phyloP scores from a whole-genome alignment of 2,329 filamentous ascomycete species.

The Tolypocladium amazonense region DNA sequence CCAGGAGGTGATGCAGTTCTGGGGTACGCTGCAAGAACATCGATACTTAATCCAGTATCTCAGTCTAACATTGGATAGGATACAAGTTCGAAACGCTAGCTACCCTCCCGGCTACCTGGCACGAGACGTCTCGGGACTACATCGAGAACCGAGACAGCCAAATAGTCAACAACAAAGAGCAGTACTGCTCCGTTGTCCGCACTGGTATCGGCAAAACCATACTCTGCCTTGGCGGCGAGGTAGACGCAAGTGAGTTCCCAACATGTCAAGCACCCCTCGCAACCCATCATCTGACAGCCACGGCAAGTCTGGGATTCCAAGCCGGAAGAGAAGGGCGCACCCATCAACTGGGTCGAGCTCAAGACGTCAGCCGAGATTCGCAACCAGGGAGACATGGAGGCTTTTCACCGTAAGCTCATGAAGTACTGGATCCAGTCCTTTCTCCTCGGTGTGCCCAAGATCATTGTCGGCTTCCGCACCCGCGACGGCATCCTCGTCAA shows the following conservation, averaged over 20 bases:
- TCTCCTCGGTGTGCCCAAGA: slow-evolving; percentile 80
- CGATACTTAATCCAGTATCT: not conserved
- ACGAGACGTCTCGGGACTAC: slow-evolving; percentile 57
- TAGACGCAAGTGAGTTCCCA: slow-evolving; percentile 60
- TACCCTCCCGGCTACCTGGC: slow-evolving; percentile 66
- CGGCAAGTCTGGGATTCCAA: slow-evolving; percentile 70
- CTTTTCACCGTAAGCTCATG: slow-evolving; percentile 81
- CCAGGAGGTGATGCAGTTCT: slow-evolving; percentile 80
- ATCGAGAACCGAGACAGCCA: slow-evolving; percentile 68
- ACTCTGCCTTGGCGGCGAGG: slow-evolving; percentile 82
- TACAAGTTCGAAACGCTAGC: slow-evolving; percentile 94
- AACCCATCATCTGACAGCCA: not conserved
- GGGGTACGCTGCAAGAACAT: slow-evolving; percentile 47
- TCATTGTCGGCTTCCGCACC: slow-evolving; percentile 81
- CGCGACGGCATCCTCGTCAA: slow-evolving; percentile 58
- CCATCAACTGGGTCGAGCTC: slow-evolving; percentile 87
- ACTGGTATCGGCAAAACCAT: slow-evolving; percentile 71
- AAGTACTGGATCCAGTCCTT: slow-evolving; percentile 98
- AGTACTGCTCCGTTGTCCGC: slow-evolving; percentile 90
- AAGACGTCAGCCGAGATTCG: slow-evolving; percentile 76
- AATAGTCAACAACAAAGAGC: slow-evolving; percentile 76
- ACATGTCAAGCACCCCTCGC: not conserved
- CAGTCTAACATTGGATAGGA: slow-evolving; percentile 35
- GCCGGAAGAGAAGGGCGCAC: slow-evolving; percentile 50
- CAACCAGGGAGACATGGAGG: slow-evolving; percentile 55